Conservation (phyloP, 176 grass and related monocot genomes). For the Zoysia pacifica region DNA sequence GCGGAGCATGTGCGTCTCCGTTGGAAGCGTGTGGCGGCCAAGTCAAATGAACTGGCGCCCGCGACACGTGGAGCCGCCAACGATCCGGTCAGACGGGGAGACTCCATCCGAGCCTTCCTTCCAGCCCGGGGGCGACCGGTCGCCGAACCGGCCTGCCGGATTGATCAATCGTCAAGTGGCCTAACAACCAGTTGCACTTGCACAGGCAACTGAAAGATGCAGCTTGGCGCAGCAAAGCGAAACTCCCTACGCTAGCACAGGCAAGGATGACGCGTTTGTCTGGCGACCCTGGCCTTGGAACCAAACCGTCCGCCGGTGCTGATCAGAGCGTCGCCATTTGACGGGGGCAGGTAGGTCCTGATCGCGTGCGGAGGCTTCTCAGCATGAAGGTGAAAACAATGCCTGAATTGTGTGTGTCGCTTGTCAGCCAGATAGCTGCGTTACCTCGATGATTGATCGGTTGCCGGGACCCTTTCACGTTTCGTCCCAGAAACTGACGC, state of each 20-base stretch:
- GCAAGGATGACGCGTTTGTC: not conserved
- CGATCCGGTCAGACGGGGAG: slow-evolving; percentile 4
- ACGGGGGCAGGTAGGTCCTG: too few species aligned
- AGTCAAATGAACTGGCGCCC: slow-evolving; percentile 39
- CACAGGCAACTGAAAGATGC: not conserved
- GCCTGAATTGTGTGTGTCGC: too few species aligned
- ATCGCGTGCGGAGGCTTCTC: too few species aligned
- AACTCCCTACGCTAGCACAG: not conserved
- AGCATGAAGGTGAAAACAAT: too few species aligned
- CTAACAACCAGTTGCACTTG: slow-evolving; percentile 2
- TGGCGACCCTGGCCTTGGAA: too few species aligned
- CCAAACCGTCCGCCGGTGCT: too few species aligned
- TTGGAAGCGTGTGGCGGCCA: slow-evolving; percentile 4
- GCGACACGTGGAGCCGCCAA: slow-evolving; percentile 14
- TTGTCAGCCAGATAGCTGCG: too few species aligned
- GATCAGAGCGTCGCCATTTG: too few species aligned
- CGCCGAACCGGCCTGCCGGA: not conserved
- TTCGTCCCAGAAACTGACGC: too few species aligned
- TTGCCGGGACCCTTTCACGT: too few species aligned
- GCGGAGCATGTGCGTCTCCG: slow-evolving; percentile 10
- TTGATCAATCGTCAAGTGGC: slow-evolving; percentile 17
- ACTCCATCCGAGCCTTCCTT: not conserved
- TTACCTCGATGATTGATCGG: too few species aligned
- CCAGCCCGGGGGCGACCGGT: not conserved
- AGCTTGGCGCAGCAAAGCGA: not conserved